A percentile compares a stretch with the other conserved stretches of the same genome.
phyloP scores from a whole-genome alignment of 1,139 yeast genomes.

The Hanseniaspora uvarum region DNA sequence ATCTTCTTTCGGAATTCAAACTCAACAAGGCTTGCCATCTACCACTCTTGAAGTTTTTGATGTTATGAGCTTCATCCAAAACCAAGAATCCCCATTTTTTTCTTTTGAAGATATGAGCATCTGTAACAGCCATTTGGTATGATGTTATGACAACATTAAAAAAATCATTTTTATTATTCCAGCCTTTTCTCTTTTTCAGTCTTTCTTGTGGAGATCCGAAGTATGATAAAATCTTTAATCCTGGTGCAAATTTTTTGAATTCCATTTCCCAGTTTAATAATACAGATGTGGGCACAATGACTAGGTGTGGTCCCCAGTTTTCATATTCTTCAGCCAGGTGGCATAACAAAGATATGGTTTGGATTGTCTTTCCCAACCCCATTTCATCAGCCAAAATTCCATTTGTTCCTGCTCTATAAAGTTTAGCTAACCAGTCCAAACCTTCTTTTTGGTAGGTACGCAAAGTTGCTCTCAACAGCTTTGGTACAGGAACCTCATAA shows the following conservation, averaged over 20 bases:
- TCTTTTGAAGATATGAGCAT: constrained; percentile 84
- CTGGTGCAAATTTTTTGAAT: constrained; percentile 96
- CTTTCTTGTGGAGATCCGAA: constrained; percentile 98
- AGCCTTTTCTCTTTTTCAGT: constrained; percentile 88
- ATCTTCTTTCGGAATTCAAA: constrained; percentile 81
- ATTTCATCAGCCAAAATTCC: constrained; percentile 97
- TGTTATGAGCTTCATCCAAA: constrained; percentile 95
- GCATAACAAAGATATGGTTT: constrained; percentile 76
- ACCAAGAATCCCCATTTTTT: constrained; percentile 95
- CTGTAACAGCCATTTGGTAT: constrained; percentile 91
- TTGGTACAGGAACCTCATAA: constrained; percentile 59
- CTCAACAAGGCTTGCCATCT: constrained; percentile 94
- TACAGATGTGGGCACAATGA: constrained; percentile 97
- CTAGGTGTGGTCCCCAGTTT: constrained; percentile 95
- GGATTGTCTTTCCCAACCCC: constrained; percentile 98
- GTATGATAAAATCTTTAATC: constrained; percentile 87
- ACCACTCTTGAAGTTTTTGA: constrained; percentile 88
- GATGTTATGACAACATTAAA: constrained; percentile 88
- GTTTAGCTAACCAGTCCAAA: constrained; percentile 89
- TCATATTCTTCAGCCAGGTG: constrained; percentile 89
- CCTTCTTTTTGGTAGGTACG: constrained; percentile 95
- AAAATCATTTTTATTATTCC: constrained; percentile 94
- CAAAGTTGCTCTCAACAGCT: constrained; percentile 61
- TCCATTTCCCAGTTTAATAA: constrained; percentile 99
- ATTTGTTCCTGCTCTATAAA: constrained; percentile 84